Evolutionary conservation across 495 filamentous ascomycete species (phyloP).

Genomic region (Aspergillus asperescens): DNA sequence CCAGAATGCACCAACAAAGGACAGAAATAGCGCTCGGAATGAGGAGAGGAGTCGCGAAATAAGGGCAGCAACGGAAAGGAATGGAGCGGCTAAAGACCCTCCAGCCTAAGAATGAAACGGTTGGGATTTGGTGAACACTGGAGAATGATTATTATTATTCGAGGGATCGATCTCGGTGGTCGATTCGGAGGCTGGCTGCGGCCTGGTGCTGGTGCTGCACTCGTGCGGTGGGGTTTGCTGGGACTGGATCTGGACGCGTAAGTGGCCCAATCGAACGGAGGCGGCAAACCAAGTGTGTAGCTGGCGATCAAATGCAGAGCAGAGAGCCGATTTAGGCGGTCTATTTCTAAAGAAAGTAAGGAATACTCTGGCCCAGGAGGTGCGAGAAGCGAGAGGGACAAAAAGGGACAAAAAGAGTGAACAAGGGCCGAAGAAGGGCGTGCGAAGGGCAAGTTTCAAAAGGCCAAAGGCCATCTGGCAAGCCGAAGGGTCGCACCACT

Average conservation of each 20-base stretch:
- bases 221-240: slow-evolving; percentile 29
- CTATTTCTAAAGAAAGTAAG: no score
- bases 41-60: slow-evolving; percentile 8
- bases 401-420: slow-evolving; percentile 3
- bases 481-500: slow-evolving; percentile 7
- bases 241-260: slow-evolving; percentile 25
- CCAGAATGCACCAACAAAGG: slow-evolving; percentile 15
- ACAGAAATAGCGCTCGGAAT: slow-evolving; percentile 1
- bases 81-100: slow-evolving; percentile 14
- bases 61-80: slow-evolving; percentile 15
- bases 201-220: slow-evolving; percentile 16
- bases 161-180: neutral
- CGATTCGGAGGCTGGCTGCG: slow-evolving; percentile 11
- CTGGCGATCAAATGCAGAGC: neutral
- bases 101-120: slow-evolving; percentile 11
- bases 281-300: slow-evolving; percentile 1
- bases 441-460: slow-evolving; percentile 2
- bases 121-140: neutral
- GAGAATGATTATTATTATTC: neutral
- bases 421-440: neutral
- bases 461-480: neutral
- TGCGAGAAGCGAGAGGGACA: slow-evolving; percentile 3
- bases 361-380: no score
- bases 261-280: slow-evolving; percentile 17
- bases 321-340: no score